Evolutionary conservation across 2,329 filamentous ascomycete genomes (phyloP).

Genomic region (Bipolaris zeicola): DNA sequence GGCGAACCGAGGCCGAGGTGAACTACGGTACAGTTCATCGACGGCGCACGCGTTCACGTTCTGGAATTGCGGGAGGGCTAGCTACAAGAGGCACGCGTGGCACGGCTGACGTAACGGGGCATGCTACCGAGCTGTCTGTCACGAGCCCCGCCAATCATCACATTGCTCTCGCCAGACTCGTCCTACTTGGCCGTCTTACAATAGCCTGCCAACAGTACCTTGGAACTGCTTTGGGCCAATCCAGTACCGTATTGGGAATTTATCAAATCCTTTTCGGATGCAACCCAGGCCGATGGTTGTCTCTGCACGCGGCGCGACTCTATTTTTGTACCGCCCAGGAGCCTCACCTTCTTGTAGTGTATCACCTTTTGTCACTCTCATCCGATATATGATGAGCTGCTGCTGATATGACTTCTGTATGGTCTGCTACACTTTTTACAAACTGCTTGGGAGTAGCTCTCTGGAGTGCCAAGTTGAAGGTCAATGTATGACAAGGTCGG

Average conservation of each 20-base stretch:
- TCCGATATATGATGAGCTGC: not conserved
- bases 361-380: not conserved
- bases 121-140: not conserved
- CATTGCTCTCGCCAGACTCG: not conserved
- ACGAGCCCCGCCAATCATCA: not conserved
- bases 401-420: no score
- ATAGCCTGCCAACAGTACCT: not conserved
- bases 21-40: not conserved
- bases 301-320: not conserved
- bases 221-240: not conserved
- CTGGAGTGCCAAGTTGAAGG: slow-evolving; percentile 27
- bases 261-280: not conserved
- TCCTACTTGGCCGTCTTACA: not conserved
- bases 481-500: no score
- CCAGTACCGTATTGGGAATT: not conserved
- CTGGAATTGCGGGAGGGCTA: slow-evolving; percentile 8
- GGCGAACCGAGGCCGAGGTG: not conserved
- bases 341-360: not conserved
- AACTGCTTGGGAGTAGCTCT: no score
- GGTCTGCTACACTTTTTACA: no score
- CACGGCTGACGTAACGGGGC: slow-evolving; percentile 15
- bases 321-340: not conserved
- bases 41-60: slow-evolving; percentile 6
- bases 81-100: slow-evolving; percentile 4
- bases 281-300: not conserved